Evolutionary conservation across 257 asterid species (phyloP).

Genomic region (Ajuga chamaepitys): DNA sequence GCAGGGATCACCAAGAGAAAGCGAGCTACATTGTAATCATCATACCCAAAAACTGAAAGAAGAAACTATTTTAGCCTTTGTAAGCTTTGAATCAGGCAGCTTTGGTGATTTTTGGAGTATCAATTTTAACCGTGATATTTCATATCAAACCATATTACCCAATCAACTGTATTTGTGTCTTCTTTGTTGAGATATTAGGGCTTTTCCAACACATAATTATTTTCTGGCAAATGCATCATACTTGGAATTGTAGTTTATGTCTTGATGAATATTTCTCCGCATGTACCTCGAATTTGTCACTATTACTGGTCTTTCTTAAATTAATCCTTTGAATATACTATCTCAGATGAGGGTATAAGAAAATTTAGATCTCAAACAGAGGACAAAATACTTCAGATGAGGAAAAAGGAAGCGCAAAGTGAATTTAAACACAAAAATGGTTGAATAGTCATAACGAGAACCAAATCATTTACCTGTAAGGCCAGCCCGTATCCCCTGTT

Average conservation of each 20-base stretch:
- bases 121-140: background rate
- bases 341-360: background rate
- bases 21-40: too few relatives aligned
- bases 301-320: background rate
- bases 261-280: too few relatives aligned
- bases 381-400: background rate
- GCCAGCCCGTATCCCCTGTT: constrained; percentile 96
- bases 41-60: too few relatives aligned
- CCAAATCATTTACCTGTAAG: constrained; percentile 61
- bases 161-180: background rate
- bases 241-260: too few relatives aligned
- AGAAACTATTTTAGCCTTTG: too few relatives aligned
- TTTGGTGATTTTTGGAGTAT: too few relatives aligned
- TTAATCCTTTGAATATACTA: background rate
- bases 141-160: background rate
- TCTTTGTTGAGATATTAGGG: background rate
- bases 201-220: too few relatives aligned
- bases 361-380: background rate
- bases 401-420: background rate
- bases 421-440: too few relatives aligned
- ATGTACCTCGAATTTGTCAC: background rate
- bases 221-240: too few relatives aligned
- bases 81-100: too few relatives aligned
- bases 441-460: background rate
- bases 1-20: too few relatives aligned